These are phyloP conservation scores for Saxophila tyrrhenica DNA, from an alignment of 495 filamentous ascomycete genomes.

Conservation along the genomic window DNA sequence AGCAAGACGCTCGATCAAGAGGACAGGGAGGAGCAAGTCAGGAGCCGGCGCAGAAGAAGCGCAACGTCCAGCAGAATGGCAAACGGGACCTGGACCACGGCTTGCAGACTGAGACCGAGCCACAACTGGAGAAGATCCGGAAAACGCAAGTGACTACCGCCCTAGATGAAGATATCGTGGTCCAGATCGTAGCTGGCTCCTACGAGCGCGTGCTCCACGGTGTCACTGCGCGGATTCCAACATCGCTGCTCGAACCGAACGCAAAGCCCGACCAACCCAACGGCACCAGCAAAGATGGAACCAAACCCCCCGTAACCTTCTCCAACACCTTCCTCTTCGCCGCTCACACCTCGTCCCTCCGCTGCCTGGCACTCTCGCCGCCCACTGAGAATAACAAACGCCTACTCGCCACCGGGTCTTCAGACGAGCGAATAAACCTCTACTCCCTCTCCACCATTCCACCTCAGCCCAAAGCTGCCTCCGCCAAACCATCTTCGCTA, in stretches of 20 bases:
- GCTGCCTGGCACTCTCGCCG: constrained; percentile 79
- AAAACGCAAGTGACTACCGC: background rate
- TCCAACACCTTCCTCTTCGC: constrained; percentile 93
- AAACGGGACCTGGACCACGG: background rate
- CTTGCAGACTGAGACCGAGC: background rate
- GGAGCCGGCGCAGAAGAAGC: background rate
- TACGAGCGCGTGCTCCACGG: constrained; percentile 94
- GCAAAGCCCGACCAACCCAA: background rate
- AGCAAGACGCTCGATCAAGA: too few species aligned
- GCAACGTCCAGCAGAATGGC: background rate
- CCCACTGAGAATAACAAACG: constrained; percentile 56
- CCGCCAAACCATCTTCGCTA: background rate
- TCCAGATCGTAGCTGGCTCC: constrained; percentile 87
- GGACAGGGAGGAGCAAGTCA: too few species aligned
- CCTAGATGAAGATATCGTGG: constrained; percentile 27
- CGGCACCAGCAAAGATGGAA: background rate
- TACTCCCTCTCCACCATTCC: constrained; percentile 65
- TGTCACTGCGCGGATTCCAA: constrained; percentile 59
- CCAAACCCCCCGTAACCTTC: constrained; percentile 48
- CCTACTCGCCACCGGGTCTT: constrained; percentile 76
- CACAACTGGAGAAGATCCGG: background rate
- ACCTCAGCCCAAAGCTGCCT: background rate
- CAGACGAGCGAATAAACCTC: constrained; percentile 88
- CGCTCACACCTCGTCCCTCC: constrained; percentile 81
- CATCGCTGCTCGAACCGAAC: background rate